A percentile compares a stretch with the other conserved stretches of the same genome.
phyloP scores from a whole-genome alignment of 169 alveolate genomes.

The Babesia sp. region DNA sequence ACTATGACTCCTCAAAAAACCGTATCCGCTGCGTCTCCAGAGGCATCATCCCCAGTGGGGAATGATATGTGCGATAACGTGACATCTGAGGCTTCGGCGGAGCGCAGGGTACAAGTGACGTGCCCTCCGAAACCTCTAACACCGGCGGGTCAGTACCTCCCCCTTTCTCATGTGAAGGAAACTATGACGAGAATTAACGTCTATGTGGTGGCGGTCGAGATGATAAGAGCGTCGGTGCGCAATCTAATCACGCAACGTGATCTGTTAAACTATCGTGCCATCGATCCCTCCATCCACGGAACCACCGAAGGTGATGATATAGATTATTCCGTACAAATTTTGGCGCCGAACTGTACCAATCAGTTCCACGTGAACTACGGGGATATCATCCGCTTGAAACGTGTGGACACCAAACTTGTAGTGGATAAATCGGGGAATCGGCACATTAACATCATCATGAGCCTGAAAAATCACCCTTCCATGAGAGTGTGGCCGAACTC shows the following conservation, averaged over 20 bases:
- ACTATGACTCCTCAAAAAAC: background rate
- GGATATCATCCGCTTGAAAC: slow-evolving; percentile 39
- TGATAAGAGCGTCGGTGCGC: slow-evolving; percentile 23
- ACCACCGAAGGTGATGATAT: background rate
- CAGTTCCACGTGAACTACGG: slow-evolving; percentile 54
- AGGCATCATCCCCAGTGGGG: too few species aligned
- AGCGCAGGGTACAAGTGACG: background rate
- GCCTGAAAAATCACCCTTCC: slow-evolving; percentile 28
- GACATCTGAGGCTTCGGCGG: background rate
- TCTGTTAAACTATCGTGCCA: slow-evolving; percentile 49
- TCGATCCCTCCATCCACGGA: slow-evolving; percentile 54
- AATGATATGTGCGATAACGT: too few species aligned
- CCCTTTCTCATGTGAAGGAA: slow-evolving; percentile 2
- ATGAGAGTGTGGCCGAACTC: slow-evolving; percentile 42
- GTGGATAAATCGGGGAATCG: slow-evolving; percentile 39
- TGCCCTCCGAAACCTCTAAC: background rate
- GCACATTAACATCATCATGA: slow-evolving; percentile 36
- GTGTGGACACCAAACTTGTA: slow-evolving; percentile 34
- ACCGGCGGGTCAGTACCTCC: background rate
- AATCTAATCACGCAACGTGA: background rate
- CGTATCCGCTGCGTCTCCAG: background rate
- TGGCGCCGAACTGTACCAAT: slow-evolving; percentile 2
- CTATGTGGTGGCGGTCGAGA: slow-evolving; percentile 60
- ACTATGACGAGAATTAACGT: slow-evolving; percentile 5
- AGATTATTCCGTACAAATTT: slow-evolving; percentile 43